These are phyloP conservation scores for Emergomyces orientalis DNA, from an alignment of 2,329 filamentous ascomycete species.

Conservation along the genomic window DNA sequence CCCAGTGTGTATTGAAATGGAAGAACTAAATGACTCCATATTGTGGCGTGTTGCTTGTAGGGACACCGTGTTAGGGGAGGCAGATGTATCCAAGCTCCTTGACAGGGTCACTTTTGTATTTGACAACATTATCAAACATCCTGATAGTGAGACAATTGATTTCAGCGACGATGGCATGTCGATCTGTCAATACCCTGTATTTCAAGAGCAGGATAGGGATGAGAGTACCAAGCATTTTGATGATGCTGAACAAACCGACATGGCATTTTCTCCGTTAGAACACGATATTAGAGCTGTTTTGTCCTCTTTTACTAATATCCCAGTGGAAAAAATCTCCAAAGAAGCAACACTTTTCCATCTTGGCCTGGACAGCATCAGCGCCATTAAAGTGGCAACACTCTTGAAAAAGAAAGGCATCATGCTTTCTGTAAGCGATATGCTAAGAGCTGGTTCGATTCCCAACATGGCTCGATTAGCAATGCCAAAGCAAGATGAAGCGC, in stretches of 20 bases:
- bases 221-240: not conserved
- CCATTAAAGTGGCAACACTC: slow-evolving; percentile 70
- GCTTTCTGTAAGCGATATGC: slow-evolving; percentile 61
- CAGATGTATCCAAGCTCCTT: slow-evolving; percentile 46
- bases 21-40: slow-evolving; percentile 48
- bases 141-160: slow-evolving; percentile 45
- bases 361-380: slow-evolving; percentile 83
- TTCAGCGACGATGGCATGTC: slow-evolving; percentile 48
- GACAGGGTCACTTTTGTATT: slow-evolving; percentile 52
- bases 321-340: slow-evolving; percentile 48
- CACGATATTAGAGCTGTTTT: slow-evolving; percentile 39
- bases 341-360: slow-evolving; percentile 67
- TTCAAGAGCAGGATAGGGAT: slow-evolving; percentile 4
- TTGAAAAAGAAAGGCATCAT: slow-evolving; percentile 55
- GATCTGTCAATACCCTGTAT: slow-evolving; percentile 42
- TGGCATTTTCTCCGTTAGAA: slow-evolving; percentile 28
- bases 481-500: slow-evolving; percentile 13
- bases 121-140: slow-evolving; percentile 43
- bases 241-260: not conserved
- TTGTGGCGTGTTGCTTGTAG: slow-evolving; percentile 67
- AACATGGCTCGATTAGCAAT: slow-evolving; percentile 48
- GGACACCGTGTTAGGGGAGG: slow-evolving; percentile 41
- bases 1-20: slow-evolving; percentile 72
- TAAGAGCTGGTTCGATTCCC: slow-evolving; percentile 55
- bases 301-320: slow-evolving; percentile 51